These are phyloP conservation scores for Daldinia concentrica DNA, from an alignment of 495 filamentous ascomycete species.

Conservation along the genomic window DNA sequence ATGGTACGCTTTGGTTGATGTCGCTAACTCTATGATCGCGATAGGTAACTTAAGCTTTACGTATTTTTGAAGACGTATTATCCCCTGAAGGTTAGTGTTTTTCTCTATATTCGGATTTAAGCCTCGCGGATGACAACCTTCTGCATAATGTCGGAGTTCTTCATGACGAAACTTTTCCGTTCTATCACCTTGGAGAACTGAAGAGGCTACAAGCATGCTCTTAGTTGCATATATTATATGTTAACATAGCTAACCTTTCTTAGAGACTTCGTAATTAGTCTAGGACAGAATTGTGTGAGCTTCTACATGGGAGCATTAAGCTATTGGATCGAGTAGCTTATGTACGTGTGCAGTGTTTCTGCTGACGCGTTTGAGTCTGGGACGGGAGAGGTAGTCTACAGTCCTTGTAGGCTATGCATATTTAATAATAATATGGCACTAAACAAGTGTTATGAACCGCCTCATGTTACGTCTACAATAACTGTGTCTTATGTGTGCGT, in stretches of 20 bases:
- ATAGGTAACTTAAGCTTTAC: slow-evolving; percentile 47
- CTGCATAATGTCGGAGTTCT: slow-evolving; percentile 81
- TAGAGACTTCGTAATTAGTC: not conserved
- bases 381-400: not conserved
- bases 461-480: not conserved
- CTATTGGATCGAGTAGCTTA: not conserved
- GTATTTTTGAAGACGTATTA: not conserved
- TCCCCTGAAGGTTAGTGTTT: slow-evolving; percentile 26
- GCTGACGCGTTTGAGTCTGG: not conserved
- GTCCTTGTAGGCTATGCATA: not conserved
- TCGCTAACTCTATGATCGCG: slow-evolving; percentile 33
- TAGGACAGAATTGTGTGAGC: not conserved
- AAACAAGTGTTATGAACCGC: not conserved
- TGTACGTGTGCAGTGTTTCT: not conserved
- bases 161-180: slow-evolving; percentile 68
- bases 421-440: not conserved
- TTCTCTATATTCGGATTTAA: slow-evolving; percentile 27
- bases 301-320: not conserved
- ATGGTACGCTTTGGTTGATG: slow-evolving; percentile 12
- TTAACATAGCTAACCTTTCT: slow-evolving; percentile 11
- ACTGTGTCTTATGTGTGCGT: too few relatives aligned
- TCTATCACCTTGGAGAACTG: slow-evolving; percentile 97
- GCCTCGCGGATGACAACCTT: slow-evolving; percentile 79
- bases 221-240: slow-evolving; percentile 11
- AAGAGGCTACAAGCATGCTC: slow-evolving; percentile 52